A percentile compares a stretch with the other conserved stretches of the same genome.
phyloP scores from a whole-genome alignment of 106 monocot species.

The Hemerocallis citrina region DNA sequence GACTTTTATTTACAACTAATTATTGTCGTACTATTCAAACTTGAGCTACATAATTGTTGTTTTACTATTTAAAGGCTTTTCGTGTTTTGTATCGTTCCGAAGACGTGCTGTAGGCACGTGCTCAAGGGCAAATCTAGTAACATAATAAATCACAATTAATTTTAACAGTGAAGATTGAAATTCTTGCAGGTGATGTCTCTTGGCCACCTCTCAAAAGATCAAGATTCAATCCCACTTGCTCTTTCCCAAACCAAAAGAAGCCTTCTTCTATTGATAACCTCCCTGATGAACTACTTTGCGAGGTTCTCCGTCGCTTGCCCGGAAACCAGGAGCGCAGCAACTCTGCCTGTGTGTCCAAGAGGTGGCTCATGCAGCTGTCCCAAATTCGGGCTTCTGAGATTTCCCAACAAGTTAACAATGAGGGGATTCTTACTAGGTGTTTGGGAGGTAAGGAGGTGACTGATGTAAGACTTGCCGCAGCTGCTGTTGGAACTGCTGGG shows the following conservation, averaged over 20 bases:
- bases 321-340: conserved; percentile 34
- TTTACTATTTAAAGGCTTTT: too few relatives aligned
- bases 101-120: too few relatives aligned
- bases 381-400: conserved; percentile 22
- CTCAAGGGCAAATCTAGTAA: too few relatives aligned
- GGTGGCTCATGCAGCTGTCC: conserved; percentile 58
- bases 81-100: too few relatives aligned
- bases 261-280: conserved; percentile 40
- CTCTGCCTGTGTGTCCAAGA: conserved; percentile 64
- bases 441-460: conserved; percentile 59
- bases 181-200: neutral
- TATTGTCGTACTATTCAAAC: too few relatives aligned
- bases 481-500: conserved; percentile 28
- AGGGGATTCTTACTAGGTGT: conserved; percentile 20
- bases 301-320: conserved; percentile 55
- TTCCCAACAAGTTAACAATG: neutral
- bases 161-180: too few relatives aligned
- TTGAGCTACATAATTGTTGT: too few relatives aligned
- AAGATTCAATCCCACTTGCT: conserved; percentile 1
- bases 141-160: too few relatives aligned
- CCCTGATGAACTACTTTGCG: conserved; percentile 78
- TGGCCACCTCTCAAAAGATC: conserved; percentile 8
- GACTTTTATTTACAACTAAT: too few relatives aligned
- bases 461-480: conserved; percentile 54
- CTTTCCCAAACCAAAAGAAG: neutral